Base-by-base conservation (phyloP, 2,329 filamentous ascomycete species). In the Elsinoe ampelina region DNA sequence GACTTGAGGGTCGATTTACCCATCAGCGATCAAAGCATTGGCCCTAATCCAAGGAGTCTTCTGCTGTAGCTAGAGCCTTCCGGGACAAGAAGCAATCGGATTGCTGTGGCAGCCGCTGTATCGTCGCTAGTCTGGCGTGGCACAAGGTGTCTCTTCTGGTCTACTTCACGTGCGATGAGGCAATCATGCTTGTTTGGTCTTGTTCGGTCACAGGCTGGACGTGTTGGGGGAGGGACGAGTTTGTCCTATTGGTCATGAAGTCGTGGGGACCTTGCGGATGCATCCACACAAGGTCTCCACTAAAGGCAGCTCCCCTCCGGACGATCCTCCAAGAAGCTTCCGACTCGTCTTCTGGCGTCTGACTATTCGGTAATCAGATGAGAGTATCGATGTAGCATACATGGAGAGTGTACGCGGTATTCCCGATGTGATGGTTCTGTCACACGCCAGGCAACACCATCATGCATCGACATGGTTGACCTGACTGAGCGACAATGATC, bases 401-500 rank as follows among this genome's bases (percentile, higher is more conserved):
- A 17, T 43, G 11, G 3, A 17, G 11, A n/a, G 2, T 22, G 7
- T 11, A 12, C n/a, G 15, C 11, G 15, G 45, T 26, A 50, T 38
- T 52, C 34, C 48, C 48, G 48, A 38, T 52, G 48, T 52, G 48
- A 52, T 22, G 48, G 48, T 30, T 36, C 32, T 22, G 48, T 52
- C 48, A 52, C 48, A 52, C 30, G 48, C 48, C 48, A 22, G 32
- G 30, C 30, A 17, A 32, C 43, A 48, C 43, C 43, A 48, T 48
- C 43, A 20, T 20, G 22, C 11, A 12, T 15, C 11, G 12, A n/a
- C 13, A n/a, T 39, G 13, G 41, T 6, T 50, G 45, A 26, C 45
- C n/a, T 13, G 22, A 35, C 12, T 45, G 19, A 34, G 26, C 20
- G 22, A 34, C 15, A 15, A 50, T 26, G 30, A 35, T 35, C 32